Evolutionary conservation across 1,284 basidiomycete species (phyloP), one percentile per base, ranked within the genome.

Genomic region (Ganoderma leucocontextum): DNA sequence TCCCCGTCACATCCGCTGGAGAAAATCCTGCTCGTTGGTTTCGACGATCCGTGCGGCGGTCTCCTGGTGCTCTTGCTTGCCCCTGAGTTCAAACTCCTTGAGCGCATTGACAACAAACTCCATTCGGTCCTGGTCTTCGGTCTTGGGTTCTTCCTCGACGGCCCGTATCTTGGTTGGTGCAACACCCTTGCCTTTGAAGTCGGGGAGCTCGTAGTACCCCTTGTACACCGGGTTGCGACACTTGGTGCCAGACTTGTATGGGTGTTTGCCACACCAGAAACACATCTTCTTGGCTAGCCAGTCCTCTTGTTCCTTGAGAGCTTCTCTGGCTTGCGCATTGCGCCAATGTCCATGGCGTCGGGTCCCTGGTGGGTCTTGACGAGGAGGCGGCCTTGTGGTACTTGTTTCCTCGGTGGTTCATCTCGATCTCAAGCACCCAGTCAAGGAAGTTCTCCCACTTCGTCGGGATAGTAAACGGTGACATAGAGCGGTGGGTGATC

Each of bases 131-230:
- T 39, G 39, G 39, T 39, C 39, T 39, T 39, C 4, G 8, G 13
- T 8, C 39, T 52, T 52, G n/a, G 10, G 10, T 52, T 52, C 49
- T 19, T 49, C 47, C 22, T 84, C 65, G 73, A 78, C 0, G 71
- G 66, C n/a, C 83, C 82, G 0, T 79, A 74, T 8, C 82, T 81
- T 9, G 75, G 81, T 5, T 76, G 76, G n/a, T 80, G 75, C 0
- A 73, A 84, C 0, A 29, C 29, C 29, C 83, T 83, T 0, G 75
- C 9, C 9, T 52, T 52, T 52, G 9, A 22, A 25, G 49, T 52
- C 49, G n/a, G 49, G 22, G 25, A 29, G 49, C 22, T 52, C 49
- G 5, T 52, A 52, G n/a, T 25, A 52, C n/a, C 49, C 49, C 25
- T 19, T 52, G 49, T 52, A 52, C 2, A 10, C 9, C 1, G 49